Conservation (phyloP, 2,329 filamentous ascomycete species). For the Epichloe sibirici region DNA sequence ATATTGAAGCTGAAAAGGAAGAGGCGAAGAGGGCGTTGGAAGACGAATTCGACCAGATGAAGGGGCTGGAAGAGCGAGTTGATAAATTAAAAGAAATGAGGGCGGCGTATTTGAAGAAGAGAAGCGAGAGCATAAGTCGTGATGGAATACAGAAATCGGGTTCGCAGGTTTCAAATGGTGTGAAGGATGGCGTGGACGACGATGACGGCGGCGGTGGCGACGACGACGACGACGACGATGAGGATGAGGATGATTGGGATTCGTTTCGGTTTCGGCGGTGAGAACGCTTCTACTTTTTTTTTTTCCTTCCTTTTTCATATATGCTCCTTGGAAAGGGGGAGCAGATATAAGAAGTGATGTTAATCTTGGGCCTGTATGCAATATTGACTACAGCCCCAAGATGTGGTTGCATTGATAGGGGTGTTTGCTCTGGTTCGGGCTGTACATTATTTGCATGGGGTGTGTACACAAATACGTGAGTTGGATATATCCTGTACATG, state of each 20-base stretch:
- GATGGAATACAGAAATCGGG: slow-evolving; percentile 15
- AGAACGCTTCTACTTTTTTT: background rate
- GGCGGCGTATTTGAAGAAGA: slow-evolving; percentile 46
- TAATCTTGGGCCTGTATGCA: too few relatives aligned
- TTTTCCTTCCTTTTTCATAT: background rate
- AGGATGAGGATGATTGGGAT: slow-evolving; percentile 43
- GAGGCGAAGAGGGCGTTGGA: slow-evolving; percentile 63
- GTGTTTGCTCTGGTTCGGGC: background rate
- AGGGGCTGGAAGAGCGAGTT: slow-evolving; percentile 61
- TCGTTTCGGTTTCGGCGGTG: slow-evolving; percentile 37
- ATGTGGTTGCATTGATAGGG: too few relatives aligned
- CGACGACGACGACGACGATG: slow-evolving; percentile 36
- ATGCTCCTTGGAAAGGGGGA: too few relatives aligned
- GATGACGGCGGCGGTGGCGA: slow-evolving; percentile 33
- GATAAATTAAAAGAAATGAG: slow-evolving; percentile 55
- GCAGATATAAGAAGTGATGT: too few relatives aligned
- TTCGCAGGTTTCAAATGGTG: slow-evolving; percentile 4
- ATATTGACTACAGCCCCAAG: too few relatives aligned
- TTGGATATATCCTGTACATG: background rate
- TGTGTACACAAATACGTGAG: background rate
- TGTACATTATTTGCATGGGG: background rate
- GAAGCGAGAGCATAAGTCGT: slow-evolving; percentile 18
- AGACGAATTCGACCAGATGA: slow-evolving; percentile 75
- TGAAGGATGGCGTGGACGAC: slow-evolving; percentile 13
- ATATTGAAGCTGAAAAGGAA: slow-evolving; percentile 57